Base-by-base conservation (phyloP, 2,329 filamentous ascomycete genomes). In the Ambrosiella xylebori region DNA sequence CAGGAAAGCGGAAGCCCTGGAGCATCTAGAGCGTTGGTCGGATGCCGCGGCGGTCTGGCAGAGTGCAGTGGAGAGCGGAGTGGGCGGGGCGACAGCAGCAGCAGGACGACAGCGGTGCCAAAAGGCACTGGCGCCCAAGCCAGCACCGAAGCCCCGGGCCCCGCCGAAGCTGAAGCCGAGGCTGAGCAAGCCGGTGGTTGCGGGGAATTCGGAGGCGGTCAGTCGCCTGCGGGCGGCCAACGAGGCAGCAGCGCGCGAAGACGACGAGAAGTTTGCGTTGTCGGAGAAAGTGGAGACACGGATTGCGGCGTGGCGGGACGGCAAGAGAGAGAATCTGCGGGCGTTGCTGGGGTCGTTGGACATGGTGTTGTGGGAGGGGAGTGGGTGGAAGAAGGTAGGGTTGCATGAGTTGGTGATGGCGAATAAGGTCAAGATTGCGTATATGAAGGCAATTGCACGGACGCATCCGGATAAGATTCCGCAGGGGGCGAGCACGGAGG, bases 371-470 rank as follows among this genome's bases (percentile, higher is more conserved):
- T 98, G 93, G 93, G 83, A 88, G 62, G 84, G 84, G 47, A 88
- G 88, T 62, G 89, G 88, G 3, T 98, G 93, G 93, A 96, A 95
- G 74, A 95, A 94, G 74, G 84, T 97, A 59, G 89, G 88, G 38
- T 81, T 98, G 81, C 85, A 90, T 63, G 93, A 98, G 72, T 71
- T 98, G 64, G 85, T 98, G 56, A 79, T 95, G 77, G 83, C 89
- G 39, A 89, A 87, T 64, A 95, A 91, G 76, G 93, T 97, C 69
- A 98, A 98, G 79, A 85, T 98, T 63, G 77, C 86, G 61, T 98
- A 98, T 68, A 97, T 98, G 93, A 96, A 95, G 79, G 93, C 91
- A 5, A 97, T 98, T 77, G 88, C 85, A 9, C 97, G 96, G 76
- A 93, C 93, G 64, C 93, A 98, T 76, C 93, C 93, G 61, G 93